These are phyloP conservation scores for Hypsizygus marmoreus DNA, from an alignment of 768 basidiomycete genomes.

Conservation along the genomic window DNA sequence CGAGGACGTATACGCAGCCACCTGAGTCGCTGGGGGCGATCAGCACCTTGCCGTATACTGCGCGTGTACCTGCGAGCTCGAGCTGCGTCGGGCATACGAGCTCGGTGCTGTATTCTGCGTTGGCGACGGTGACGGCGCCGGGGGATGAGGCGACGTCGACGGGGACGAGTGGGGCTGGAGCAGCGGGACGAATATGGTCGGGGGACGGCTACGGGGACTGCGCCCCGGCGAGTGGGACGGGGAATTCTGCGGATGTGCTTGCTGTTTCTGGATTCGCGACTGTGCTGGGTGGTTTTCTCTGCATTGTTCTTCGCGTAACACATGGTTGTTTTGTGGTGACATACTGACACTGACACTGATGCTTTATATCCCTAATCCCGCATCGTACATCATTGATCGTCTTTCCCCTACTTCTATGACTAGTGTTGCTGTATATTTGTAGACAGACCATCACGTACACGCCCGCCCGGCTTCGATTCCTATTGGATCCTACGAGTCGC, in stretches of 20 bases:
- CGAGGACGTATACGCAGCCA: conserved; percentile 43
- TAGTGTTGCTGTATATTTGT: no score
- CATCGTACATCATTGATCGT: no score
- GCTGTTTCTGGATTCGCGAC: conserved; percentile 16
- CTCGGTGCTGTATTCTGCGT: conserved; percentile 16
- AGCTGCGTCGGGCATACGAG: conserved; percentile 30
- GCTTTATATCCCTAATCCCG: no score
- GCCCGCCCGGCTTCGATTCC: no score
- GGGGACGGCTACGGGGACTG: conserved; percentile 14
- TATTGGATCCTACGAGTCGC: no score
- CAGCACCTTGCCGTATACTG: conserved; percentile 41
- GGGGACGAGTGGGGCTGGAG: not conserved
- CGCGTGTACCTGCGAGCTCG: conserved; percentile 40
- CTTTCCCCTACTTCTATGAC: no score
- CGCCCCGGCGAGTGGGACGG: conserved; percentile 11
- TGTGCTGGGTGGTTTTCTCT: conserved; percentile 23
- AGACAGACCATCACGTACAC: no score
- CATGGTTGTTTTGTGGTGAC: not conserved
- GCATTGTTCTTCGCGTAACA: conserved; percentile 25
- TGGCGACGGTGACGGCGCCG: conserved; percentile 15
- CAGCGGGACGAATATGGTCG: no score
- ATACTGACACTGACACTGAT: no score
- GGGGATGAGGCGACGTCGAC: conserved; percentile 12
- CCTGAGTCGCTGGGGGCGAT: conserved; percentile 44
- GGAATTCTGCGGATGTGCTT: conserved; percentile 11